Conservation (phyloP, 345 rosid species). For the Sisymbrium irio region DNA sequence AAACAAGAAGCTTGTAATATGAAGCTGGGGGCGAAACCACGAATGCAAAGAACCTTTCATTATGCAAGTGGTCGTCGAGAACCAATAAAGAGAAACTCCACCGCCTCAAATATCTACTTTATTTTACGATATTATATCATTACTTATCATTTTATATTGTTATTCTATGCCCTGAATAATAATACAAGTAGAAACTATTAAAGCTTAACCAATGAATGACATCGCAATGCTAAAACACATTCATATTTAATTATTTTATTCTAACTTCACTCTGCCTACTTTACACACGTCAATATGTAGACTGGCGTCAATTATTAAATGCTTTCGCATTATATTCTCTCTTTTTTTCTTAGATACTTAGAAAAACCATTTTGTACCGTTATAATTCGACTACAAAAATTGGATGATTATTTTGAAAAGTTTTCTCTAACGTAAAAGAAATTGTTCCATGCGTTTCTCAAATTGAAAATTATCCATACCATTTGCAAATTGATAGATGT, state of each 20-base stretch:
- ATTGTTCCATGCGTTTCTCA: no score
- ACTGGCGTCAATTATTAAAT: background rate
- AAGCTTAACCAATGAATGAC: no score
- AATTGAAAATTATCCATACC: background rate
- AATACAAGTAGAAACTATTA: background rate
- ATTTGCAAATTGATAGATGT: no score
- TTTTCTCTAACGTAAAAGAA: background rate
- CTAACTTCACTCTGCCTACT: background rate
- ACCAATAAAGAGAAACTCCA: conserved; percentile 12
- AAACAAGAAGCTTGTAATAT: background rate
- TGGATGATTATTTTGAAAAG: background rate
- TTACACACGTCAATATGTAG: background rate
- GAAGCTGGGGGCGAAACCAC: conserved; percentile 14
- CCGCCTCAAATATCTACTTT: conserved; percentile 5
- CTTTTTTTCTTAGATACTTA: background rate
- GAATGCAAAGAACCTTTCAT: conserved; percentile 4
- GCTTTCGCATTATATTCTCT: background rate
- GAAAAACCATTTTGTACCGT: background rate
- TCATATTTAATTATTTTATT: background rate
- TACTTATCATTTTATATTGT: background rate
- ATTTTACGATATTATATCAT: background rate
- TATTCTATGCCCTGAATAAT: no score
- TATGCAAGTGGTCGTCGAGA: conserved; percentile 5
- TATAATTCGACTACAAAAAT: background rate
- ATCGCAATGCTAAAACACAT: no score